A percentile compares a stretch with the other conserved stretches of the same genome.
These are phyloP conservation scores for Pseudopyrenochaeta lycopersici DNA, from an alignment of 2,329 filamentous ascomycete genomes.

Conservation along the genomic window DNA sequence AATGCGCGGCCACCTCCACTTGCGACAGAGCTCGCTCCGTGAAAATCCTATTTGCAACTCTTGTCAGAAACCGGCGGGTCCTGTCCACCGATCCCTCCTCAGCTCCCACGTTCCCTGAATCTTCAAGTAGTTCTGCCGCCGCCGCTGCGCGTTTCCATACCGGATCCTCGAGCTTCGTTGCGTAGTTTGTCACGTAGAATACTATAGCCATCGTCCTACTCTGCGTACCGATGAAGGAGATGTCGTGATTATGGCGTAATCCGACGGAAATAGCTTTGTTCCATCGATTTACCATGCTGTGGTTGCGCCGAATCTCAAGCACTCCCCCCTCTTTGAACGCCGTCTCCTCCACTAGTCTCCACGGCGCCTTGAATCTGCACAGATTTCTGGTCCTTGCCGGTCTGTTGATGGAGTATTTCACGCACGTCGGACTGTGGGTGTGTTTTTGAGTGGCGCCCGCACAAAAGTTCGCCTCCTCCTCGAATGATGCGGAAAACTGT, in stretches of 20 bases:
- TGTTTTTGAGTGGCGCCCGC: not conserved
- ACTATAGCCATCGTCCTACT: constrained; percentile 1
- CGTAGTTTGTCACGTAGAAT: constrained; percentile 4
- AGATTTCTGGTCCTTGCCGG: constrained; percentile 1
- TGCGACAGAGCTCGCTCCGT: constrained; percentile 2
- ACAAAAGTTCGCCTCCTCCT: constrained; percentile 3
- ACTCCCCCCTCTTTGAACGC: constrained; percentile 1
- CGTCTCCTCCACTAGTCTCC: constrained; percentile 1
- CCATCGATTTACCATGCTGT: constrained; percentile 4
- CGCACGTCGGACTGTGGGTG: constrained; percentile 3
- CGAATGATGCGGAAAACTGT: constrained; percentile 1
- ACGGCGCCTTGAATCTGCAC: constrained; percentile 4
- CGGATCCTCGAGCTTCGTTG: constrained; percentile 2
- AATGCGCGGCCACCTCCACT: constrained; percentile 1
- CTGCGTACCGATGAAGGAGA: constrained; percentile 5
- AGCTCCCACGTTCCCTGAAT: too few species aligned
- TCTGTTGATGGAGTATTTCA: constrained; percentile 3
- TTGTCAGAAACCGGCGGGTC: not conserved
- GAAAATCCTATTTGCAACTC: constrained; percentile 1
- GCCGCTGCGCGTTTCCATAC: constrained; percentile 1
- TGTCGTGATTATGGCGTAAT: constrained; percentile 3
- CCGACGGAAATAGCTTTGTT: constrained; percentile 1
- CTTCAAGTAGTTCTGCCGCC: constrained; percentile 1
- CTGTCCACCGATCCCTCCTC: not conserved
- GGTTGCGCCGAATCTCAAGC: constrained; percentile 1